Evolutionary conservation across 1,139 yeast species (phyloP).

Genomic region (Hansenula lynferdii): DNA sequence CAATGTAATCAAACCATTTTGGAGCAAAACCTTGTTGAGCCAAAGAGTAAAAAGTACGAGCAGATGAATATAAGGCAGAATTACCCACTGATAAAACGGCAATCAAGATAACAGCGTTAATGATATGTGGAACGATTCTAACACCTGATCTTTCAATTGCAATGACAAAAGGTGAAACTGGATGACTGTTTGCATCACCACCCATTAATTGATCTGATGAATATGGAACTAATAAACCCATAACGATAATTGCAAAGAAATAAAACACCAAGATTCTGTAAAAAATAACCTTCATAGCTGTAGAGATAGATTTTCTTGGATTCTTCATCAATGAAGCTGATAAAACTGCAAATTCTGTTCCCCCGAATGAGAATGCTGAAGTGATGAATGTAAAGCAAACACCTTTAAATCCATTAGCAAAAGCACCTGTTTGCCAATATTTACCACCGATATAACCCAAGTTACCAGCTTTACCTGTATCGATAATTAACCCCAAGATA

Average conservation of each 20-base stretch:
- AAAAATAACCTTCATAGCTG: constrained; percentile 66
- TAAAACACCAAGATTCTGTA: constrained; percentile 64
- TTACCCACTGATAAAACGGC: constrained; percentile 1
- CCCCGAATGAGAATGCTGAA: constrained; percentile 85
- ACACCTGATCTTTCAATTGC: constrained; percentile 48
- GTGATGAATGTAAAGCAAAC: constrained; percentile 71
- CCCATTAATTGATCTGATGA: constrained; percentile 42
- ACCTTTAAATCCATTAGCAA: constrained; percentile 57
- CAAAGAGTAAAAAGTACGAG: constrained; percentile 53
- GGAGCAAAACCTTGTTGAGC: constrained; percentile 57
- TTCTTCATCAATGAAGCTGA: constrained; percentile 83
- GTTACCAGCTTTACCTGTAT: constrained; percentile 62
- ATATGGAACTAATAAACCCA: constrained; percentile 65
- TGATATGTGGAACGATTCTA: constrained; percentile 57
- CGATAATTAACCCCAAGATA: constrained; percentile 52
- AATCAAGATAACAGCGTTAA: constrained; percentile 61
- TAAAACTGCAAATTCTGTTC: constrained; percentile 72
- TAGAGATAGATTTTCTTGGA: constrained; percentile 66
- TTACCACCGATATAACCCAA: constrained; percentile 55
- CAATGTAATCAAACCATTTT: constrained; percentile 41
- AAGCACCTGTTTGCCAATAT: constrained; percentile 60
- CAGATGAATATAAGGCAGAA: constrained; percentile 34
- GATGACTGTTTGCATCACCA: constrained; percentile 30
- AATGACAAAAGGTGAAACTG: constrained; percentile 66
- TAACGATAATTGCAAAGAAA: constrained; percentile 48